Evolutionary conservation across 2,329 filamentous ascomycete genomes (phyloP), one percentile per base, ranked within the genome.

Genomic region (Clarireedia paspali): DNA sequence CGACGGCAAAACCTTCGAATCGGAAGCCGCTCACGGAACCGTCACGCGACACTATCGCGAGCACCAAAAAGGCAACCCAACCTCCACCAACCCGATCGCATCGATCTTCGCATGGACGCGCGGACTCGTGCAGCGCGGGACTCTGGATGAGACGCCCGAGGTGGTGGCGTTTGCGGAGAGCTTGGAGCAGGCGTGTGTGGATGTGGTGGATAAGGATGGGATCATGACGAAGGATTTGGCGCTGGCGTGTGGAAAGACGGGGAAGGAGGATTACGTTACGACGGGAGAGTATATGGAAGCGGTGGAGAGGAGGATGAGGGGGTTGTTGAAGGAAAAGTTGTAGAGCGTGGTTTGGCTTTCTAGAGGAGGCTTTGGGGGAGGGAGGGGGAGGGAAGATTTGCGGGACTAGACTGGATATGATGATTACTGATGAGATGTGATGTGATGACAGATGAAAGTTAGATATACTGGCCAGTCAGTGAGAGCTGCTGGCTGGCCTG

Each of bases 221-320:
- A 88, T 97, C 77, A 99, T 97, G 94, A 99, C 94, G 73, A 99
- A 99, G 84, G 94, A 99, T 74, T 76, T 99, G 66, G 94, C 94
- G n/a, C 82, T 97, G 58, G 88, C 91, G 49, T 94, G 89, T 72
- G 94, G 94, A 68, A 91, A 91, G 80, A 91, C 87, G 67, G 86
- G 82, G 60, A 83, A 89, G 64, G 83, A 83, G 66, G 86, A 89
- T 70, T 97, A 91, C 75, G 94, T 95, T 65, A 96, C 91, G 53
- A 97, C 92, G 57, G 82, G 79, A 65, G 88, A 95, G 77, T 99
- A 97, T 77, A 77, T 99, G 70, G 83, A 88, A 69, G 92, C 92
- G 42, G 92, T 97, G 50, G 92, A 97, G 84, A 85, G 83, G 74
- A 80, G 91, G 69, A 80, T 99, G 76, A 91, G 92, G 83, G 76